These are phyloP conservation scores for Chrysoporthe deuterocubensis DNA, from an alignment of 2,329 filamentous ascomycete genomes.

Conservation along the genomic window DNA sequence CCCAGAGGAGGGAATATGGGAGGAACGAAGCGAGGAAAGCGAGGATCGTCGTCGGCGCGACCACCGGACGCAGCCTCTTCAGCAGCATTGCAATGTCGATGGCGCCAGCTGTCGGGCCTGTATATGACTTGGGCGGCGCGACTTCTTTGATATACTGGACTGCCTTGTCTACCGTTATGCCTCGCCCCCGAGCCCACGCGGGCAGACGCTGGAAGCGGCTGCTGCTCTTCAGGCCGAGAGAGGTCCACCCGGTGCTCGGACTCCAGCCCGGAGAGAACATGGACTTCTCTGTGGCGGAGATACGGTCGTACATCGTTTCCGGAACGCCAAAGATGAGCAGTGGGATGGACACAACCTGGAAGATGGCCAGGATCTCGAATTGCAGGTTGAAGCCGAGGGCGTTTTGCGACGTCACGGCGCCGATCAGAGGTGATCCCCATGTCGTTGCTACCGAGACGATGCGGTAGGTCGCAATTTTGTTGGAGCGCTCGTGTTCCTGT, in stretches of 20 bases:
- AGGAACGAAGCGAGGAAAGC: constrained; percentile 50
- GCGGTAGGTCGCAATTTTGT: constrained; percentile 50
- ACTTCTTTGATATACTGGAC: constrained; percentile 43
- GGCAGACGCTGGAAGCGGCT: constrained; percentile 32
- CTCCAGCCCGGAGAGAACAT: constrained; percentile 1
- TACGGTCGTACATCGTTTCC: constrained; percentile 57
- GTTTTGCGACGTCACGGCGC: constrained; percentile 51
- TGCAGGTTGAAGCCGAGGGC: constrained; percentile 49
- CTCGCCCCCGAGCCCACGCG: constrained; percentile 33
- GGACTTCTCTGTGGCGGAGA: constrained; percentile 35
- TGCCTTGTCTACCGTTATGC: constrained; percentile 35
- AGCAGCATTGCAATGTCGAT: constrained; percentile 40
- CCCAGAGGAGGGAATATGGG: constrained; percentile 53
- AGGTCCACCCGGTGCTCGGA: constrained; percentile 33
- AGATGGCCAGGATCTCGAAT: constrained; percentile 55
- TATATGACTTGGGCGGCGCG: constrained; percentile 46
- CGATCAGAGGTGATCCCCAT: constrained; percentile 59
- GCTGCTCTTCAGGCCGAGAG: constrained; percentile 27
- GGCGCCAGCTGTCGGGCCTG: constrained; percentile 30
- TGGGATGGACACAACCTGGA: constrained; percentile 52
- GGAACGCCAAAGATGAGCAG: constrained; percentile 53
- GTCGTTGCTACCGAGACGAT: constrained; percentile 50
- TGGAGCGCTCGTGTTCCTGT: constrained; percentile 57
- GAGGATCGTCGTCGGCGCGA: constrained; percentile 54
- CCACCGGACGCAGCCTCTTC: constrained; percentile 52